Base-by-base conservation (phyloP, 352 stramenopile species). In the Phytophthora niederhauseri region DNA sequence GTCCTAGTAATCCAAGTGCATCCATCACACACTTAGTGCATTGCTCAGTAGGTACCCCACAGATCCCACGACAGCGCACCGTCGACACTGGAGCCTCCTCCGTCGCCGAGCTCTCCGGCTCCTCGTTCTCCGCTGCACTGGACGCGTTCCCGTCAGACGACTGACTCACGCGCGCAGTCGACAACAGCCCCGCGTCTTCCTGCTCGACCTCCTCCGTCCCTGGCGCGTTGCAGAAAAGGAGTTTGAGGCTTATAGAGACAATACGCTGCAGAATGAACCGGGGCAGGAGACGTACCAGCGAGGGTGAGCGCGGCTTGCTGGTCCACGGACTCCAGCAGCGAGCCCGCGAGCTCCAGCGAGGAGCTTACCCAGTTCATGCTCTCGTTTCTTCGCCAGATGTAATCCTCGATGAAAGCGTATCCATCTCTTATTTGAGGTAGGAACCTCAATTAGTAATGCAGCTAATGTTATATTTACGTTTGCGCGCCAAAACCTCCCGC, bases 311-410 rank as follows among this genome's bases (percentile, higher is more conserved):
- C 86, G 19, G 87, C 89, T 30, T 91, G 88, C 76, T 96, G 87
- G 66, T 96, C 89, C 57, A 96, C 89, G 4, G 85, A 94, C 74
- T 96, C 87, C 52, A 96, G 84, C 62, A 96, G 72, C 56, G 78
- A 91, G 24, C 87, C 89, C 51, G 86, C 86, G 17, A 93, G 68
- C 71, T 95, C 84, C 51, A 95, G 77, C 66, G 84, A 94, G 59
- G 81, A 94, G 75, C 76, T 94, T 31, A 95, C 83, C 87, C 89
- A 96, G 66, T 93, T 92, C 89, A 96, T 63, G 17, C 26, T 52
- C 36, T 50, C 36, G 36, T 43, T 43, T 43, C 36, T 43, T 43
- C 36, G 34, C 11, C 36, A n/a, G 6, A 43, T 31, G 28, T 31
- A 9, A 31, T 31, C 6, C 28, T 31, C 28, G 28, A 31, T 31